Evolutionary conservation across 192 early-diverging fungal genomes (phyloP).

Genomic region (Backusella psychrophila): DNA sequence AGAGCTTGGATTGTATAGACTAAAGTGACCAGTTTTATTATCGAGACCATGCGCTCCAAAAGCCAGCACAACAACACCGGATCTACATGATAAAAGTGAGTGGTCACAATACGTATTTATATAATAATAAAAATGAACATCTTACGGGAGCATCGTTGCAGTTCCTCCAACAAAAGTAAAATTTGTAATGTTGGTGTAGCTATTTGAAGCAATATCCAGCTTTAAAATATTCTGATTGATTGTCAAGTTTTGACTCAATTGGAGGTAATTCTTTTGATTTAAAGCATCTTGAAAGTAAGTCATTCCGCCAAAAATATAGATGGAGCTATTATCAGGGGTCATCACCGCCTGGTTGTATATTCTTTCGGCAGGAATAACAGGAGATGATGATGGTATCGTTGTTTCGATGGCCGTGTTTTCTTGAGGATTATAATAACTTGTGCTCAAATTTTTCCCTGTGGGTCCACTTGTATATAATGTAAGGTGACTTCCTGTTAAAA

Average conservation of each 20-base stretch:
- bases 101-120: no score
- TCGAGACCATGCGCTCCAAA: neutral
- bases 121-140: neutral
- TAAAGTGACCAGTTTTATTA: neutral
- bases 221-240: neutral
- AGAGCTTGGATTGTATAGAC: neutral
- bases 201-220: neutral
- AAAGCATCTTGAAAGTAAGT: neutral
- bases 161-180: neutral
- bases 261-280: neutral
- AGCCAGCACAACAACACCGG: neutral
- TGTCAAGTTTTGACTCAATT: neutral
- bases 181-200: neutral
- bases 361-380: neutral
- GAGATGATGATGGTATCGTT: neutral
- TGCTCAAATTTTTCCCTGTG: neutral
- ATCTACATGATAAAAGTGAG: neutral
- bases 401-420: neutral
- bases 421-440: neutral
- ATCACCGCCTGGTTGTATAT: neutral
- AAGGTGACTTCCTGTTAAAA: neutral
- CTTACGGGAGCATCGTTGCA: slow-evolving; percentile 1
- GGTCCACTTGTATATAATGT: neutral
- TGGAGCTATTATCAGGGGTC: neutral
- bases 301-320: slow-evolving; percentile 3